These are phyloP conservation scores for Scheffersomyces amazonensis DNA, from an alignment of 805 yeast genomes.

Conservation along the genomic window DNA sequence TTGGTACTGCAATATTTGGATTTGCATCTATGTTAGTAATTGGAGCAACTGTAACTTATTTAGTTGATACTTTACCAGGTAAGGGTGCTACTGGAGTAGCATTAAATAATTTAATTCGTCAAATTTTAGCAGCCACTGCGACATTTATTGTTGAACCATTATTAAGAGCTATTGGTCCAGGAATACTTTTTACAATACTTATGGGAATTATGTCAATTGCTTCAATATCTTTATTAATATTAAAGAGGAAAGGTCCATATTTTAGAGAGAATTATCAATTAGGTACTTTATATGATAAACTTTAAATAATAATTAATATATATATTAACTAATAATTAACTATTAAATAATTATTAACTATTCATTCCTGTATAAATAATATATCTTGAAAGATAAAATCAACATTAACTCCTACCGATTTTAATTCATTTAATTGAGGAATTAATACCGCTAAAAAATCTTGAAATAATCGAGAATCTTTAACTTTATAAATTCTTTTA, in stretches of 20 bases:
- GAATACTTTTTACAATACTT: slow-evolving; percentile 65
- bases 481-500: slow-evolving; percentile 26
- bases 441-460: slow-evolving; percentile 53
- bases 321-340: no score
- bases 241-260: slow-evolving; percentile 55
- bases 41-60: slow-evolving; percentile 75
- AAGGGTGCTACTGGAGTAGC: slow-evolving; percentile 90
- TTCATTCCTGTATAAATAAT: slow-evolving; percentile 7
- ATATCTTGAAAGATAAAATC: slow-evolving; percentile 60
- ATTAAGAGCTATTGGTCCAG: slow-evolving; percentile 63
- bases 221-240: slow-evolving; percentile 38
- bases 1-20: slow-evolving; percentile 82
- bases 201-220: slow-evolving; percentile 53
- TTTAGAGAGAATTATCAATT: slow-evolving; percentile 66
- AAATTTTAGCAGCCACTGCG: slow-evolving; percentile 70
- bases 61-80: slow-evolving; percentile 84
- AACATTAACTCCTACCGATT: slow-evolving; percentile 67
- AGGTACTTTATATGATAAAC: slow-evolving; percentile 51
- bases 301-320: slow-evolving; percentile 17
- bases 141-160: slow-evolving; percentile 75
- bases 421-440: slow-evolving; percentile 61
- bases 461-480: slow-evolving; percentile 40
- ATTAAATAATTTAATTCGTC: slow-evolving; percentile 70
- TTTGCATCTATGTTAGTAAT: slow-evolving; percentile 81
- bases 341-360: neutral